These are phyloP conservation scores for Aspergillus cejpii DNA, from an alignment of 2,329 filamentous ascomycete genomes.

Conservation along the genomic window DNA sequence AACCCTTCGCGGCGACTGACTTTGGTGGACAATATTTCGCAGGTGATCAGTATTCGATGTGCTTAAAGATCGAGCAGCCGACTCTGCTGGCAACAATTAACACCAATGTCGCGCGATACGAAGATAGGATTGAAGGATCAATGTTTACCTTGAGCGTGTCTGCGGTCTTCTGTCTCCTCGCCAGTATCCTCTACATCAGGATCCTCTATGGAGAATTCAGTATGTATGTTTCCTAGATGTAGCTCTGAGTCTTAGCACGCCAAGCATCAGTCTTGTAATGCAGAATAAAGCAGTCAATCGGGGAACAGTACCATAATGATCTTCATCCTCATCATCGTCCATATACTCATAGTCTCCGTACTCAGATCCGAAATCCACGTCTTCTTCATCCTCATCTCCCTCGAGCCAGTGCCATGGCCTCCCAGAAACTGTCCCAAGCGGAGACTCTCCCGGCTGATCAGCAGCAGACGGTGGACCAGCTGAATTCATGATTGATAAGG, in stretches of 20 bases:
- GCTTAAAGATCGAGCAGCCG: conserved; percentile 45
- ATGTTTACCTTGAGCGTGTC: conserved; percentile 21
- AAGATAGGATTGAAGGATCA: not conserved
- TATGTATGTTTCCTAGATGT: conserved; percentile 22
- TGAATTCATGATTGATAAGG: conserved; percentile 26
- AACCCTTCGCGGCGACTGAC: conserved; percentile 26
- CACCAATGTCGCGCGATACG: not conserved
- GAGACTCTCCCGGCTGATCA: conserved; percentile 12
- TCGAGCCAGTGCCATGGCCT: conserved; percentile 37
- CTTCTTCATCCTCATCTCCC: conserved; percentile 40
- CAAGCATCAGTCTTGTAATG: not conserved
- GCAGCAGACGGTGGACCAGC: conserved; percentile 19
- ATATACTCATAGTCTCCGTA: conserved; percentile 32
- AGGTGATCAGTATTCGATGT: conserved; percentile 50
- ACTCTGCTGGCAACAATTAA: conserved; percentile 22
- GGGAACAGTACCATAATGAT: conserved; percentile 17
- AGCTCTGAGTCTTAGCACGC: conserved; percentile 13
- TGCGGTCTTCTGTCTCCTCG: conserved; percentile 8
- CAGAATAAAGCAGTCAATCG: not conserved
- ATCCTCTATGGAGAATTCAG: conserved; percentile 27
- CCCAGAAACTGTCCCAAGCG: conserved; percentile 17
- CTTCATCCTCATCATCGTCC: conserved; percentile 32
- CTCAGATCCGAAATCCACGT: conserved; percentile 47
- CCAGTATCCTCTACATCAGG: conserved; percentile 13
- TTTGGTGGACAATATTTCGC: conserved; percentile 45